A percentile compares a stretch with the other conserved stretches of the same genome.
Conservation (phyloP, 1,284 basidiomycete species). For the Cutaneotrichosporon cavernicola region DNA sequence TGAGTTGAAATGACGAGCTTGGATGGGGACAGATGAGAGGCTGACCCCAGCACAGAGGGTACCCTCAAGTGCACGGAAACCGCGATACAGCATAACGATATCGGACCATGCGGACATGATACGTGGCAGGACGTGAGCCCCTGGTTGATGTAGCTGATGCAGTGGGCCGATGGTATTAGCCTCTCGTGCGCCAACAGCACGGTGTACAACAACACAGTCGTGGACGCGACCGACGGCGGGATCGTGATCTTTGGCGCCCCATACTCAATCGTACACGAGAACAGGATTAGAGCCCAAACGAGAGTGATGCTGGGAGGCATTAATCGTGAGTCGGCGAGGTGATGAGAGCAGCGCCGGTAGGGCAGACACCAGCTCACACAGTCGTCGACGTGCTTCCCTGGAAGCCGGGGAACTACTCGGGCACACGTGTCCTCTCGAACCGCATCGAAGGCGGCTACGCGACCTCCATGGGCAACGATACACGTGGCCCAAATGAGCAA, state of each 20-base stretch:
- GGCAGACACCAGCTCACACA: background rate
- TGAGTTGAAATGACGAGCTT: background rate
- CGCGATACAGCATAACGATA: slow-evolving; percentile 11
- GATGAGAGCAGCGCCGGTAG: background rate
- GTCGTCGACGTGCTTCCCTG: slow-evolving; percentile 69
- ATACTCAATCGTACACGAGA: slow-evolving; percentile 69
- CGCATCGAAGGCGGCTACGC: slow-evolving; percentile 55
- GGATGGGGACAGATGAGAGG: no score
- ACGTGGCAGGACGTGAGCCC: slow-evolving; percentile 1
- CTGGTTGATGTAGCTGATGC: slow-evolving; percentile 17
- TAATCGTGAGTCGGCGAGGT: background rate
- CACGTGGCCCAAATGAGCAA: background rate
- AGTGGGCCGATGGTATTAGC: slow-evolving; percentile 84
- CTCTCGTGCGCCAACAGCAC: slow-evolving; percentile 60
- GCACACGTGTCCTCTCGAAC: slow-evolving; percentile 70
- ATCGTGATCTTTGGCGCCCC: slow-evolving; percentile 82
- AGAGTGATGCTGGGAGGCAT: slow-evolving; percentile 2
- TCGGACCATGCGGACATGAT: slow-evolving; percentile 10
- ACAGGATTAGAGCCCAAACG: slow-evolving; percentile 59
- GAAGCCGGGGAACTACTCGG: slow-evolving; percentile 65
- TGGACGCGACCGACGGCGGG: slow-evolving; percentile 67
- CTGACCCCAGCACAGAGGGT: slow-evolving; percentile 3
- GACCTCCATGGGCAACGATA: background rate
- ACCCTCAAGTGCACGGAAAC: background rate
- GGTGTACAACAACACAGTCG: slow-evolving; percentile 70